Base-by-base conservation (phyloP, 257 asterid species). In the Scutellaria galericulata region DNA sequence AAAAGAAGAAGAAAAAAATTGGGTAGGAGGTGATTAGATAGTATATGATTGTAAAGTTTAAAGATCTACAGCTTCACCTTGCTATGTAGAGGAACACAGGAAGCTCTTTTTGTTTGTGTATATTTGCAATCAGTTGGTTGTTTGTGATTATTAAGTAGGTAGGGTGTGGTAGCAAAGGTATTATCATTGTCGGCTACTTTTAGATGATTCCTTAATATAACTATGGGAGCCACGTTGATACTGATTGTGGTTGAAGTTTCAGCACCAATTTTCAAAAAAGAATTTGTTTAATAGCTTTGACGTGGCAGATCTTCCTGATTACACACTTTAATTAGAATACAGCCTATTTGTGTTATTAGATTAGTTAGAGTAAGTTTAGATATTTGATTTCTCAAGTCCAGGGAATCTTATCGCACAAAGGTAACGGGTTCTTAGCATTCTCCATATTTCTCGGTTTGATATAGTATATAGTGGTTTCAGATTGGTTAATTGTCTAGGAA, bases 171-270 rank as follows among this genome's bases (percentile, higher is more conserved):
- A 53, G 64, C 35, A 11, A 11, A 20, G 48, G 15, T 46, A 68
- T 18, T 2, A 24, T 24, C 27, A 41, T 39, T n/a, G 20, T 18
- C 41, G 24, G 13, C 64, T 40, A 4, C 9, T 40, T 51, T 52
- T 18, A 41, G 51, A 39, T 52, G 42, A 40, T 53, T 65, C 35
- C 64, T 68, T 56, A n/a, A 9, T 51, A 18, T 18, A 18, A 18
- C 12, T 37, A 68, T 37, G 51, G 46, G 18, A 18, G 18, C 18
- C 18, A 15, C 5, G 44, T 39, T 68, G 41, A 20, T 41, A 54
- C 5, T 69, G 65, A 7, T 54, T 7, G 64, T 54, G 27, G 47
- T 54, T 37, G 50, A 53, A 54, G 27, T 69, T 68, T 69, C 62
- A 67, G 62, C 39, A 47, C 71, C 42, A 66, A 27, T 67, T 31